Base-by-base conservation (phyloP, 1,284 basidiomycete genomes). In the Trichosporon asahii region DNA sequence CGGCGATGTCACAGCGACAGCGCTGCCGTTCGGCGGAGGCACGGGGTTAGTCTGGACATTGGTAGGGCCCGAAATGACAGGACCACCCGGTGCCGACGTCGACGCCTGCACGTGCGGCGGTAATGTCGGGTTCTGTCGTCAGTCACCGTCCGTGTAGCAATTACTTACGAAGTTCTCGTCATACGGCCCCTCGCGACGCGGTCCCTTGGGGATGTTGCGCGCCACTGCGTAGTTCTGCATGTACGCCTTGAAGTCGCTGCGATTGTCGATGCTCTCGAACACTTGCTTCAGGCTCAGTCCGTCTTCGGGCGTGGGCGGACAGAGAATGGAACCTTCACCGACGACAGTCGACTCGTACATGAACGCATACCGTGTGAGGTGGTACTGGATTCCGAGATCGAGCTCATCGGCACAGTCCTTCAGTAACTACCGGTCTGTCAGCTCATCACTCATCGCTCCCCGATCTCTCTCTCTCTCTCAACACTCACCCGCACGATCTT, bases 391-490 rank as follows among this genome's bases (percentile, higher is more conserved):
- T 15, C 95, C 97, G 57, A 98, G 87, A 82, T 99, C 97, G 71
- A 98, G 90, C 83, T 99, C 97, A 77, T 98, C 95, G 12, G 93
- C 89, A 75, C 93, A 93, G 81, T 98, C 95, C 82, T 98, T 98
- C 70, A 99, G 86, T n/a, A 92, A 88, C 93, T 95, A 76, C 8
- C 25, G 65, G 35, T 61, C 60, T 61, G 37, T 67, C 9, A 33
- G 27, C 14, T 2, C 11, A 27, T 6, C 46, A 44, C 49, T 49
- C n/a, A 25, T 21, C 7, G 15, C 31, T 25, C n/a, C 35, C 2
- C n/a, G n/a, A n/a, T n/a, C n/a, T n/a, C 15, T 21, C 23, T 11
- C n/a, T n/a, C 33, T 7, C 18, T 3, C 7, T 12, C 37, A 8
- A 3, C n/a, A 86, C 90, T 80, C 80, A 95, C 94, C 65, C 97